Percentiles rank a stretch among this genome's conserved stretches.
phyloP scores from a whole-genome alignment of 768 basidiomycete species.

The Psilocybe sp. region DNA sequence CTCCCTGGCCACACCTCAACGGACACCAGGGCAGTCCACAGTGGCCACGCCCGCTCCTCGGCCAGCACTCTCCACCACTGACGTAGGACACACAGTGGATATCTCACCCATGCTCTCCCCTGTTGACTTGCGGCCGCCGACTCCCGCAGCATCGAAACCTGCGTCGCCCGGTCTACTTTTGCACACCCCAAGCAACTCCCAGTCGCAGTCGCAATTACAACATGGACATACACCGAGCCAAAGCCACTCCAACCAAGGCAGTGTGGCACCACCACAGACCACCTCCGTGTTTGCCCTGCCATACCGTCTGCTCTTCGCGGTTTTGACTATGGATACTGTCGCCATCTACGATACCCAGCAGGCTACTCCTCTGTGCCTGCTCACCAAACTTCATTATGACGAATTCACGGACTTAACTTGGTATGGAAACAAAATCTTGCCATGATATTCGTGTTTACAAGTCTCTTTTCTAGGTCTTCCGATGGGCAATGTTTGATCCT shows the following conservation, averaged over 20 bases:
- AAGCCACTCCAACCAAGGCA: slow-evolving; percentile 1
- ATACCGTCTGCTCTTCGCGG: slow-evolving; percentile 92
- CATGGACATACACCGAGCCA: slow-evolving; percentile 2
- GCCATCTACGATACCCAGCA: slow-evolving; percentile 97
- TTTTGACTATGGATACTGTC: slow-evolving; percentile 94
- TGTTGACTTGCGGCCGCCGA: slow-evolving; percentile 53
- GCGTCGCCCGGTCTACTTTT: slow-evolving; percentile 39
- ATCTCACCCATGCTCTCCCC: slow-evolving; percentile 56
- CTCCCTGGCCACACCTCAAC: slow-evolving; percentile 30
- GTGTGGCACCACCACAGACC: slow-evolving; percentile 21
- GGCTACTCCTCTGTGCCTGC: slow-evolving; percentile 83
- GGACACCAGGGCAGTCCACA: slow-evolving; percentile 25
- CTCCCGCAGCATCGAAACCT: slow-evolving; percentile 59
- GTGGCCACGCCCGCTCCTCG: slow-evolving; percentile 52
- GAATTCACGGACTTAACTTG: slow-evolving; percentile 97
- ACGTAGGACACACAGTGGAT: slow-evolving; percentile 2
- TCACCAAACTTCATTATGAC: slow-evolving; percentile 94
- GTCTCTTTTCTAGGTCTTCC: slow-evolving; percentile 66
- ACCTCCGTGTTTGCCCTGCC: slow-evolving; percentile 84
- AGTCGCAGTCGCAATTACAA: slow-evolving; percentile 14
- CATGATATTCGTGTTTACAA: slow-evolving; percentile 2
- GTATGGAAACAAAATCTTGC: slow-evolving; percentile 42
- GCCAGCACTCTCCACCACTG: slow-evolving; percentile 27
- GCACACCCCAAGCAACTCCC: not conserved
- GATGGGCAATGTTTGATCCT: slow-evolving; percentile 93